Evolutionary conservation across 305 asterid species (phyloP), one percentile per base, ranked within the genome.

Genomic region (Fraxinus albicans): DNA sequence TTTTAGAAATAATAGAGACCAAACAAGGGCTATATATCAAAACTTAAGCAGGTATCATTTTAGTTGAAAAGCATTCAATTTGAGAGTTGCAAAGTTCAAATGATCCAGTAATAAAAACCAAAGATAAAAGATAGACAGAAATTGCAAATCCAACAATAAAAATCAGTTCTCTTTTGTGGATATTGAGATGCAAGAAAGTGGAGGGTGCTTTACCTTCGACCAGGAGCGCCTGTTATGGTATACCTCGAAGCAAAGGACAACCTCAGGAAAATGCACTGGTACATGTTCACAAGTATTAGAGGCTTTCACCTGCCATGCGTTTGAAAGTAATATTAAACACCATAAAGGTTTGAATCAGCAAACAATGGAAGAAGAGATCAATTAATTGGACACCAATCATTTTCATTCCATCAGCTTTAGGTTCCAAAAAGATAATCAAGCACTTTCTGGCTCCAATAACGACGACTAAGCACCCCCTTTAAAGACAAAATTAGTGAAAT

Each of bases 211-310:
- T 85, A 94, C 98, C 98, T 96, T 94, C 36, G 53, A 5, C 88
- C 89, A 84, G 27, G 91, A 77, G 87, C 82, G 89, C 80, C 81
- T 88, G 89, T 83, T 91, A 81, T 95, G 97, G 88, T 94, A 96
- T 86, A 96, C 94, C 91, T 96, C 99, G 72, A 94, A 79, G 82
- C 90, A 85, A 67, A 96, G 91, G 82, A 91, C 81, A 73, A 89
- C 88, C 87, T 93, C 98, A 15, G 96, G 98, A 89, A 83, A 94
- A 35, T 87, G 89, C 85, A 93, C 88, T 1, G 92, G 89, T 38
- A 92, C 83, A 77, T 86, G 81, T 85, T 83, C 91, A 81, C 31
- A 33, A 47, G 89, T 42, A 81, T 83, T 89, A 15, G 93, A 89
- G 79, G 93, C 79, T 85, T 85, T 91, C 77, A 90, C 96, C 96